A percentile compares a stretch with the other conserved stretches of the same genome.
Evolutionary conservation across 352 stramenopile genomes (phyloP).

Genomic region (Phytopythium delawarense): DNA sequence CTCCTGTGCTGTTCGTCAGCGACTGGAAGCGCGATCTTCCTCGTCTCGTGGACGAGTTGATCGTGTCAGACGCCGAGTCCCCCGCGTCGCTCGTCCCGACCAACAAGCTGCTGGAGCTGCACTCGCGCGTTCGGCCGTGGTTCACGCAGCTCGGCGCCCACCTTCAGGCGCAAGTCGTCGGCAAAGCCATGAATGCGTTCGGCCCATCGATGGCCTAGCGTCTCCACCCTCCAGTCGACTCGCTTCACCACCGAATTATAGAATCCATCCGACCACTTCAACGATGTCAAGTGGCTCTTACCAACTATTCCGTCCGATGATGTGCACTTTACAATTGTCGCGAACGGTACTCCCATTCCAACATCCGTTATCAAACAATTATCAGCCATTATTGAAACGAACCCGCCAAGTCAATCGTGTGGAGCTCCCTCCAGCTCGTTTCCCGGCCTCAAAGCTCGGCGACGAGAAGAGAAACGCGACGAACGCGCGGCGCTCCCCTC

Average conservation of each 20-base stretch:
- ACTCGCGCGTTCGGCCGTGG: slow-evolving; percentile 30
- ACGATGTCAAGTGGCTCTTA: not conserved
- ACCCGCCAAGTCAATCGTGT: not conserved
- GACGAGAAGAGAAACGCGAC: slow-evolving; percentile 6
- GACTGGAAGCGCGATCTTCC: slow-evolving; percentile 56
- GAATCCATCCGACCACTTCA: not conserved
- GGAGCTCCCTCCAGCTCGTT: slow-evolving; percentile 3
- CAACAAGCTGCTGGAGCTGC: slow-evolving; percentile 27
- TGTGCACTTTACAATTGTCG: too few species aligned
- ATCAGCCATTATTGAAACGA: not conserved
- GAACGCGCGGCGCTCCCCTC: not conserved
- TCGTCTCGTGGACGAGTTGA: slow-evolving; percentile 32
- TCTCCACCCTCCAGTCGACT: not conserved
- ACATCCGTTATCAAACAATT: not conserved
- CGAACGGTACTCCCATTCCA: not conserved
- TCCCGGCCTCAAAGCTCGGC: not conserved
- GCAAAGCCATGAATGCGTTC: slow-evolving; percentile 36
- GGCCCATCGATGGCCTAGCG: not conserved
- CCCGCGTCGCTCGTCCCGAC: slow-evolving; percentile 15
- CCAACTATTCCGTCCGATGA: too few species aligned
- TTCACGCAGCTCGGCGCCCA: slow-evolving; percentile 35
- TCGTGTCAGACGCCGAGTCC: slow-evolving; percentile 6
- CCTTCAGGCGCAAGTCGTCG: slow-evolving; percentile 37
- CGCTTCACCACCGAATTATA: not conserved
- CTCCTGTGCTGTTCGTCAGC: slow-evolving; percentile 50